phyloP scores from a whole-genome alignment of 768 basidiomycete genomes.

The Auricularia auricula-judae region DNA sequence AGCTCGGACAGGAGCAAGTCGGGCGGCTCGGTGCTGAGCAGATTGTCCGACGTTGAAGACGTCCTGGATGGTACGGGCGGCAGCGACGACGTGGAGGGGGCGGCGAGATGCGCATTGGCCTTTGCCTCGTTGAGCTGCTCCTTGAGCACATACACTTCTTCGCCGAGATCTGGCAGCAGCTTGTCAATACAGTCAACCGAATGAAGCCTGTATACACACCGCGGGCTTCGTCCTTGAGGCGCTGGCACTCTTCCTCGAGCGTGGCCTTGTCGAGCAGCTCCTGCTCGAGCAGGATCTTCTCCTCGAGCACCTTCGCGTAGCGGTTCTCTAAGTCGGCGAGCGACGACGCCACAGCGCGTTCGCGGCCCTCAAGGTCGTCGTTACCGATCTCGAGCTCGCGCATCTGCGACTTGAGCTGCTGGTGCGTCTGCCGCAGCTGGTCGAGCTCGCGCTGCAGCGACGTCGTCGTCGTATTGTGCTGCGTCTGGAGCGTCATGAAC shows the following conservation, averaged over 20 bases:
- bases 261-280: conserved; percentile 86
- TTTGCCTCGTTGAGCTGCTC: conserved; percentile 49
- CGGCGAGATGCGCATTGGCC: conserved; percentile 15
- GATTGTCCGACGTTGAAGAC: conserved; percentile 38
- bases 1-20: conserved; percentile 29
- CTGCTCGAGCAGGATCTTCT: conserved; percentile 94
- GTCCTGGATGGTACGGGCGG: conserved; percentile 24
- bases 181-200: conserved; percentile 9
- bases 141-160: conserved; percentile 72
- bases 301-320: conserved; percentile 85
- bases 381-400: conserved; percentile 95
- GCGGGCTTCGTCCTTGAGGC: conserved; percentile 85
- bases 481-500: conserved; percentile 81
- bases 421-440: conserved; percentile 62
- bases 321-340: conserved; percentile 77
- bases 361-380: conserved; percentile 92
- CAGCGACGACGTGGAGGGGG: conserved; percentile 17
- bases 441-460: conserved; percentile 91
- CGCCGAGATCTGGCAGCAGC: conserved; percentile 55
- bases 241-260: conserved; percentile 82
- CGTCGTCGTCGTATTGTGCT: conserved; percentile 79
- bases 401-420: conserved; percentile 58
- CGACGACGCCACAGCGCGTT: conserved; percentile 75
- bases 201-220: conserved; percentile 35
- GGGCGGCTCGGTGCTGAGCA: conserved; percentile 33